These are phyloP conservation scores for Proliferodiscus dingleyae DNA, from an alignment of 2,329 filamentous ascomycete genomes.

Conservation along the genomic window DNA sequence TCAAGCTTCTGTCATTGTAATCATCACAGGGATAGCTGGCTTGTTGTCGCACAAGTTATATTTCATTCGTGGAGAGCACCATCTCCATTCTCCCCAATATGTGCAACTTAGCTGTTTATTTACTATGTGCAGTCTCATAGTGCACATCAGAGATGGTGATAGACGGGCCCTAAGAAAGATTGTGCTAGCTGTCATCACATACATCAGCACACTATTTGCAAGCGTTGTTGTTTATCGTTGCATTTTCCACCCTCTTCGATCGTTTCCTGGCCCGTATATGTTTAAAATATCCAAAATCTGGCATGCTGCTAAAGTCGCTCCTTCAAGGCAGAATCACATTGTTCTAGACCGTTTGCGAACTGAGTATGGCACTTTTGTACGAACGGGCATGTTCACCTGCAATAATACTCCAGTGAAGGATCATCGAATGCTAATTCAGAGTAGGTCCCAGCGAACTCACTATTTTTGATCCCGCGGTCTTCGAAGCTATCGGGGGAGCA, in stretches of 20 bases:
- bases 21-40: background rate
- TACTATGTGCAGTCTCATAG: background rate
- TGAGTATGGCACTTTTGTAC: too few species aligned
- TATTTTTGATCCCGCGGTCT: too few species aligned
- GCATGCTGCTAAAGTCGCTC: too few species aligned
- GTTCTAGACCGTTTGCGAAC: too few species aligned
- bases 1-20: background rate
- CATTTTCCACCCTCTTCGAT: background rate
- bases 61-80: background rate
- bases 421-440: too few species aligned
- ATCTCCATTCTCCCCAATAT: background rate
- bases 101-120: background rate
- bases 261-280: too few species aligned
- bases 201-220: background rate
- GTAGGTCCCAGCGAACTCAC: too few species aligned
- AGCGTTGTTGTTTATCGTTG: background rate
- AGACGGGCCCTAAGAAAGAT: background rate
- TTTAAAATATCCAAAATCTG: too few species aligned
- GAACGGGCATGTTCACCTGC: too few species aligned
- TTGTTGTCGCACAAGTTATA: background rate
- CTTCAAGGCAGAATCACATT: too few species aligned
- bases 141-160: background rate
- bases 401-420: too few species aligned
- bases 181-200: background rate
- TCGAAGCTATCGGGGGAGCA: too few species aligned